Conservation (phyloP, 139 green algal genomes). For the Penium margaritaceum region DNA sequence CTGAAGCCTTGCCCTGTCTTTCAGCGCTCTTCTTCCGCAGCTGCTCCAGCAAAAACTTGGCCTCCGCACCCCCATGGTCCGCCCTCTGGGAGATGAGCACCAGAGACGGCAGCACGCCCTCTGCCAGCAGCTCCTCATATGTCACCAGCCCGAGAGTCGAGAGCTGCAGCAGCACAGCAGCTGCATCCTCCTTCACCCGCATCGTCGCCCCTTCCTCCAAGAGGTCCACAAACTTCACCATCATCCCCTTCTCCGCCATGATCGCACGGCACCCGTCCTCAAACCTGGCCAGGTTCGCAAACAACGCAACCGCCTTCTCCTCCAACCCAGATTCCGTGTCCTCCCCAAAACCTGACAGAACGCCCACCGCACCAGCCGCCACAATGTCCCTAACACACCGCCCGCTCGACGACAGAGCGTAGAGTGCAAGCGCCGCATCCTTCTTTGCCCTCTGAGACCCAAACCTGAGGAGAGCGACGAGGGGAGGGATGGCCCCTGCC, state of each 20-base stretch:
- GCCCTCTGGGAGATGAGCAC: no score
- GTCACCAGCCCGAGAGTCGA: background rate
- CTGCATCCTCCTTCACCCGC: background rate
- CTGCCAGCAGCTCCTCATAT: constrained; percentile 1
- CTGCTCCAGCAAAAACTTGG: no score
- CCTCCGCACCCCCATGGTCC: no score
- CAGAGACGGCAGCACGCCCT: background rate
- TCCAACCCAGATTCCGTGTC: constrained; percentile 1
- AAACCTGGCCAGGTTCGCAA: background rate
- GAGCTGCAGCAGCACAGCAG: constrained; percentile 1
- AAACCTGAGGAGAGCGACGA: background rate
- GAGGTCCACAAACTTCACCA: background rate
- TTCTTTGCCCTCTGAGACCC: background rate
- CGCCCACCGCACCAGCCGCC: background rate
- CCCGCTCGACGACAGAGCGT: background rate
- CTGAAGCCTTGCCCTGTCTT: no score
- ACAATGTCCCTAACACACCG: background rate
- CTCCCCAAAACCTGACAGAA: background rate
- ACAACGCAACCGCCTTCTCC: background rate
- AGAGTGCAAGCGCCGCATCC: background rate
- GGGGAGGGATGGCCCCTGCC: background rate
- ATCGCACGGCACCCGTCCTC: background rate
- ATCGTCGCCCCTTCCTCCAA: background rate
- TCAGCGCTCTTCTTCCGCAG: no score
- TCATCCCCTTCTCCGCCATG: background rate